These are phyloP conservation scores for Bremia lactucae DNA, from an alignment of 352 stramenopile species.

Conservation along the genomic window DNA sequence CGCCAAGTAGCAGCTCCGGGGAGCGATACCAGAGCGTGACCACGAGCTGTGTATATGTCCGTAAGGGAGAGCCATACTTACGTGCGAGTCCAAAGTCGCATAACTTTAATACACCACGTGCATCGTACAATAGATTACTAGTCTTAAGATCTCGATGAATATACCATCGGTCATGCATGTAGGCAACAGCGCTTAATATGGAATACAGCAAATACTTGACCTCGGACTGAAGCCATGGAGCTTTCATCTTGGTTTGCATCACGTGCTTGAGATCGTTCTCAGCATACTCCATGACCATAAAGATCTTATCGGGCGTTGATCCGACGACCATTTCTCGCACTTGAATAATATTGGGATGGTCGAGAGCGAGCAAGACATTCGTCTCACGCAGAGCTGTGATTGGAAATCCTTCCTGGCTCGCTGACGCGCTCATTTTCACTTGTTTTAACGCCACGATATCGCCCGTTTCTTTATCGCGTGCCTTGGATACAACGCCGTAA, in stretches of 20 bases:
- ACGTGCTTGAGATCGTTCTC: slow-evolving; percentile 82
- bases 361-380: slow-evolving; percentile 71
- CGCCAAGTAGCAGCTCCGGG: slow-evolving; percentile 89
- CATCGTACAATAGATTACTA: slow-evolving; percentile 94
- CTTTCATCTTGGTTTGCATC: slow-evolving; percentile 76
- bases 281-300: slow-evolving; percentile 88
- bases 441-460: slow-evolving; percentile 92
- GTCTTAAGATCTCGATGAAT: slow-evolving; percentile 97
- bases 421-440: slow-evolving; percentile 71
- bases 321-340: slow-evolving; percentile 86
- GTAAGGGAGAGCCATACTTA: slow-evolving; percentile 71
- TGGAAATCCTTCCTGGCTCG: slow-evolving; percentile 75
- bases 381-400: slow-evolving; percentile 79
- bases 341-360: slow-evolving; percentile 82
- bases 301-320: slow-evolving; percentile 81
- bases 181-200: slow-evolving; percentile 78
- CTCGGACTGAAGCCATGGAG: slow-evolving; percentile 80
- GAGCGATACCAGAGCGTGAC: slow-evolving; percentile 94
- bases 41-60: slow-evolving; percentile 86
- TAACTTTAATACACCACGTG: slow-evolving; percentile 61
- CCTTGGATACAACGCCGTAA: slow-evolving; percentile 95
- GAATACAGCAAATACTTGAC: slow-evolving; percentile 92
- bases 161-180: slow-evolving; percentile 90
- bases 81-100: slow-evolving; percentile 82
- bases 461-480: slow-evolving; percentile 78